Evolutionary conservation across 495 filamentous ascomycete genomes (phyloP).

Genomic region (Talaromyces nanjingensis): DNA sequence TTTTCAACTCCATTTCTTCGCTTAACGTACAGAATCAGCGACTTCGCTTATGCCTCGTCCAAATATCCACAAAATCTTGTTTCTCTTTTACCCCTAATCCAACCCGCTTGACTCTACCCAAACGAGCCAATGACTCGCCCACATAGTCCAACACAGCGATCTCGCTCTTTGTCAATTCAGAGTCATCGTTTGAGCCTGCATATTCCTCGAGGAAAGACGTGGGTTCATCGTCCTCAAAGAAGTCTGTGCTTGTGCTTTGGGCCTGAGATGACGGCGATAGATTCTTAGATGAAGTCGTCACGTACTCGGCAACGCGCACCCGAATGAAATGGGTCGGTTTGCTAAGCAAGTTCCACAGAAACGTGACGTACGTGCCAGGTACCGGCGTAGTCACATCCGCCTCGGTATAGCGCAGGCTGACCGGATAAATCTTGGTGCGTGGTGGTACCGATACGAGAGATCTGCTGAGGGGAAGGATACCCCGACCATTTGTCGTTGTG

Average conservation of each 20-base stretch:
- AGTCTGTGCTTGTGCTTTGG: constrained; percentile 20
- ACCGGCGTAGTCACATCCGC: constrained; percentile 87
- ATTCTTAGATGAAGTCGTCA: constrained; percentile 16
- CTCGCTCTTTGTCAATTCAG: constrained; percentile 47
- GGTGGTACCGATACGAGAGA: constrained; percentile 59
- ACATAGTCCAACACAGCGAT: constrained; percentile 62
- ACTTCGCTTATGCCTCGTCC: constrained; percentile 38
- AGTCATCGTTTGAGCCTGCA: constrained; percentile 22
- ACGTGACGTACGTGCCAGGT: constrained; percentile 57
- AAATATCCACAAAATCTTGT: constrained; percentile 62
- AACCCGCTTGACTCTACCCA: constrained; percentile 88
- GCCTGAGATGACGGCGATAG: constrained; percentile 15
- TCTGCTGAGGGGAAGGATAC: constrained; percentile 76
- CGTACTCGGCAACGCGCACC: constrained; percentile 75
- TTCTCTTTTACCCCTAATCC: constrained; percentile 79
- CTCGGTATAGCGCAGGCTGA: constrained; percentile 81
- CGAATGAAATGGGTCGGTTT: constrained; percentile 81
- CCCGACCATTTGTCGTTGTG: constrained; percentile 88
- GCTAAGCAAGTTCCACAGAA: constrained; percentile 81
- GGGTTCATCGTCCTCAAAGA: constrained; percentile 12
- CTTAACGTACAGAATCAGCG: constrained; percentile 11
- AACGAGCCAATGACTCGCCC: constrained; percentile 76
- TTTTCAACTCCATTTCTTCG: neutral
- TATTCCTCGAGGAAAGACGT: constrained; percentile 1
- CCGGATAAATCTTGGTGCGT: constrained; percentile 71